Percentiles rank a stretch among this genome's conserved stretches.
phyloP scores from a whole-genome alignment of 192 early-diverging fungal species.

The Piromyces sp. region DNA sequence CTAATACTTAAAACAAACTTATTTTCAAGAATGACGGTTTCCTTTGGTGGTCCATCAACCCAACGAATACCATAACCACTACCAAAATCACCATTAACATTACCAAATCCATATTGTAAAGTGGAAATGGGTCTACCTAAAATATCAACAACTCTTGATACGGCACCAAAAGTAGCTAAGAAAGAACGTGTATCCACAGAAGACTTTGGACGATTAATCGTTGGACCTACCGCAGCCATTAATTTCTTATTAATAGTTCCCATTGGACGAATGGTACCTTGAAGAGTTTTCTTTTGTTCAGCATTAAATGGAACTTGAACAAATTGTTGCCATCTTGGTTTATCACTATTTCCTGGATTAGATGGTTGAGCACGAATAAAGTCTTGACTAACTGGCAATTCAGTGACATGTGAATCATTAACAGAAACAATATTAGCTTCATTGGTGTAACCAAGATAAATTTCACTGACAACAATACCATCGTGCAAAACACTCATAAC shows the following conservation, averaged over 20 bases:
- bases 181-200: not conserved
- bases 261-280: conserved; percentile 1
- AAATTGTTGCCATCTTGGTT: conserved; percentile 30
- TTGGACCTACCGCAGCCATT: conserved; percentile 16
- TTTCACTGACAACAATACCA: conserved; percentile 27
- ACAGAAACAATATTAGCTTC: conserved; percentile 37
- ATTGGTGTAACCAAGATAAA: conserved; percentile 28
- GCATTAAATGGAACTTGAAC: conserved; percentile 35
- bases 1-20: conserved; percentile 3
- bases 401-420: conserved; percentile 24
- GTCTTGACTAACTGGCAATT: conserved; percentile 30
- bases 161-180: conserved; percentile 1
- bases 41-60: conserved; percentile 1
- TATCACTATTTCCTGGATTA: conserved; percentile 6
- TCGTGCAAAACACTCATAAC: conserved; percentile 34
- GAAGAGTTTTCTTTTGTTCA: conserved; percentile 2
- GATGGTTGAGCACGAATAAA: conserved; percentile 12
- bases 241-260: conserved; percentile 36
- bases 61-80: not conserved
- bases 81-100: not conserved
- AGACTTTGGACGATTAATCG: not conserved
- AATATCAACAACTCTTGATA: conserved; percentile 4
- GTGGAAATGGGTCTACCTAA: conserved; percentile 1
- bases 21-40: not conserved
- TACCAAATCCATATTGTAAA: not conserved